Evolutionary conservation across 805 yeast genomes (phyloP).

Genomic region (Wickerhamiella allomyrinae): DNA sequence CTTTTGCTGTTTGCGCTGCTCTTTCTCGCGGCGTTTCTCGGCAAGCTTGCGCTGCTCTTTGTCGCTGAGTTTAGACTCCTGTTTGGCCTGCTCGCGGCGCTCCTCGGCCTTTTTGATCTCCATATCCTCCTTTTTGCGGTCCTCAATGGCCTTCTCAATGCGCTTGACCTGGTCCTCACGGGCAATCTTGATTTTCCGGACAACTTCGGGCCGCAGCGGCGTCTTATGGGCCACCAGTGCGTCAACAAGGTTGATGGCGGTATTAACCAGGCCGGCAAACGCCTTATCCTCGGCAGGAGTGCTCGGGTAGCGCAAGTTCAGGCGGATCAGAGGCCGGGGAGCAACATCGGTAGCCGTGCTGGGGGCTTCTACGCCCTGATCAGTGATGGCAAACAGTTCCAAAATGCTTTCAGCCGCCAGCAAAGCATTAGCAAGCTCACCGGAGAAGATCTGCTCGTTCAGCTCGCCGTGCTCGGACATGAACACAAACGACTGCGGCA

Average conservation of each 20-base stretch:
- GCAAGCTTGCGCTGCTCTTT: conserved; percentile 70
- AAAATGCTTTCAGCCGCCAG: conserved; percentile 35
- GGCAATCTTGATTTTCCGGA: conserved; percentile 59
- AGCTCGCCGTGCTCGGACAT: conserved; percentile 83
- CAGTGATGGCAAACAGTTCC: conserved; percentile 67
- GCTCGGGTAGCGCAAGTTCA: conserved; percentile 41
- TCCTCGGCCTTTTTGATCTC: conserved; percentile 48
- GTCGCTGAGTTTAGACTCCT: conserved; percentile 51
- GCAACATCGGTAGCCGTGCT: conserved; percentile 26
- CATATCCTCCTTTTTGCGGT: conserved; percentile 47
- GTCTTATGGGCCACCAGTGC: conserved; percentile 36
- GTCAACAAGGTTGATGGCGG: conserved; percentile 48
- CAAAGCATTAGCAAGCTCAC: conserved; percentile 33
- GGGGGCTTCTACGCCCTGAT: conserved; percentile 67
- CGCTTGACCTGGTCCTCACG: conserved; percentile 64
- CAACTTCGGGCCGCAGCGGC: conserved; percentile 53
- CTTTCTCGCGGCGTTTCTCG: conserved; percentile 67
- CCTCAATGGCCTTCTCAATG: conserved; percentile 55
- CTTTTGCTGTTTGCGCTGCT: conserved; percentile 46
- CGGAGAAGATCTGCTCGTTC: conserved; percentile 47
- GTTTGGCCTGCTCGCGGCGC: conserved; percentile 43
- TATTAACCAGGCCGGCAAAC: conserved; percentile 35
- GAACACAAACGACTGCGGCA: conserved; percentile 65
- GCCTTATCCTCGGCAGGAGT: conserved; percentile 36
- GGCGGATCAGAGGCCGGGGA: conserved; percentile 29